Base-by-base conservation (phyloP, 2,329 filamentous ascomycete genomes). In the Fusarium chlamydosporum region DNA sequence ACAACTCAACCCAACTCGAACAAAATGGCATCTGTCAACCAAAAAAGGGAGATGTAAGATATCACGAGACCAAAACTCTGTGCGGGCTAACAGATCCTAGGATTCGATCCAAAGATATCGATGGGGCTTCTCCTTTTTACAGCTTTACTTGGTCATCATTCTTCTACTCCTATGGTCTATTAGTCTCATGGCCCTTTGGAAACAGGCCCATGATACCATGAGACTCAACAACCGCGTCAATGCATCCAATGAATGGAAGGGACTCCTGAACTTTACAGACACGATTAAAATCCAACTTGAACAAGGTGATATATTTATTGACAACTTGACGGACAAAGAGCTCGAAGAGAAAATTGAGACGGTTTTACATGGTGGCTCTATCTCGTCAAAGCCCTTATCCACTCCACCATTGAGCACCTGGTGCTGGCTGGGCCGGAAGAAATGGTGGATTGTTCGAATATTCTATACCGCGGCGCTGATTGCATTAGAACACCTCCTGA, bases 111-210 rank as follows among this genome's bases (percentile, higher is more conserved):
- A 34, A 45, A 6, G 23, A n/a, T 68, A 52, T 4, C 34, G 56
- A 15, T 68, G 65, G 59, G 64, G 65, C 0, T 68, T 68, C 5
- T 68, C 64, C 0, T 68, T 61, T 29, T 18, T 68, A 3, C 59
- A 68, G 4, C 8, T 68, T 0, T 47, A 68, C 3, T 8, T 50
- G 0, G 35, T 60, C 13, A 9, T 11, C 0, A 4, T 54, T 0
- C 8, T 68, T 3, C 23, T 68, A 0, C 4, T 50, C 1, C 4
- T 56, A 1, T 68, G 59, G 59, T 61, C 45, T 1, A 2, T 54
- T 1, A 38, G 45, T 7, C 37, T 65, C 3, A 4, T 38, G 7
- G 8, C 37, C 1, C 11, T 65, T 7, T 50, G 59, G 59, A 12
- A 29, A 0, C 31, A 45, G 1, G 8, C 65, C 2, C 26, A 52